These are phyloP conservation scores for Teratosphaeriaceae sp. DNA, from an alignment of 2,329 filamentous ascomycete genomes.

Conservation along the genomic window DNA sequence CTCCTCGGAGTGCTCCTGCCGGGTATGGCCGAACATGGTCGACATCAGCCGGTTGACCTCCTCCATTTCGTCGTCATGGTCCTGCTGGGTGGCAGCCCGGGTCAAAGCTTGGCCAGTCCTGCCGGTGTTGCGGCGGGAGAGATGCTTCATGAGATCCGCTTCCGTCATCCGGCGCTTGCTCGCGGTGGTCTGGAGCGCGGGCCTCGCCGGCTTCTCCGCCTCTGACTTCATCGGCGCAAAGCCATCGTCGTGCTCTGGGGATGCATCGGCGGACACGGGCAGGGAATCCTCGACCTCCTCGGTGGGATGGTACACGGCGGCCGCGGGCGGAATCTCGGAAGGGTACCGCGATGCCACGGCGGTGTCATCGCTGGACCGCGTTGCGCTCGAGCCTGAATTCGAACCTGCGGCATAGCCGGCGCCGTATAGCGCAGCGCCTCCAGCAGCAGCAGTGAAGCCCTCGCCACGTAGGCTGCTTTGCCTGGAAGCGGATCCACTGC, in stretches of 20 bases:
- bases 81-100: constrained; percentile 14
- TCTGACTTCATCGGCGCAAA: background rate
- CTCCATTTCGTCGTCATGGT: constrained; percentile 34
- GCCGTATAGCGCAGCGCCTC: background rate
- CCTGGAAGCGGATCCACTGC: too few species aligned
- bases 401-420: constrained; percentile 1
- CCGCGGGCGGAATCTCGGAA: background rate
- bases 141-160: constrained; percentile 43
- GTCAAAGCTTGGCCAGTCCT: constrained; percentile 22
- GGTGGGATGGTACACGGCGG: constrained; percentile 9
- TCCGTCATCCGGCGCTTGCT: constrained; percentile 2
- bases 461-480: background rate
- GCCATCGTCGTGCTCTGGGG: background rate
- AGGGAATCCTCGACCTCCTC: constrained; percentile 12
- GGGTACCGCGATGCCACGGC: constrained; percentile 6
- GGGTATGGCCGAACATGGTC: constrained; percentile 60
- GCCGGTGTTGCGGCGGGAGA: constrained; percentile 45
- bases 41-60: constrained; percentile 60
- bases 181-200: background rate
- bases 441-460: background rate
- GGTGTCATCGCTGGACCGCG: constrained; percentile 6
- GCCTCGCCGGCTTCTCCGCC: constrained; percentile 1
- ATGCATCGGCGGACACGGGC: background rate
- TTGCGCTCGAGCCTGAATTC: background rate
- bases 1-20: constrained; percentile 60